A percentile compares a stretch with the other conserved stretches of the same genome.
phyloP scores from a whole-genome alignment of 169 alveolate species.

The Plasmodium cynomolgi region DNA sequence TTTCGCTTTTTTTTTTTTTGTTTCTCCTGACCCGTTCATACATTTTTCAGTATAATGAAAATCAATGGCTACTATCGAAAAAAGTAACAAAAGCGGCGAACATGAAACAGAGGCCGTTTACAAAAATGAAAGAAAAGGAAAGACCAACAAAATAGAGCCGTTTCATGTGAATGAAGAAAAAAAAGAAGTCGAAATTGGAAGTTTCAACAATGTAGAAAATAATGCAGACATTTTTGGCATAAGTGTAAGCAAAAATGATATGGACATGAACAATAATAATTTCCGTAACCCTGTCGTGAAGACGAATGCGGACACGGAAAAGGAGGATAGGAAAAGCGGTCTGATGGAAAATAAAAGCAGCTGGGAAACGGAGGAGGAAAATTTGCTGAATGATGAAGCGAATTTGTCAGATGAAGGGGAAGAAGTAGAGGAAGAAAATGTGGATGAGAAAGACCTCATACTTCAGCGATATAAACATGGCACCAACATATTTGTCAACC shows the following conservation, averaged over 20 bases:
- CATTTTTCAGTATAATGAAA: slow-evolving; percentile 26
- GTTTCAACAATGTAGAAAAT: slow-evolving; percentile 28
- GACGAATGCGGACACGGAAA: slow-evolving; percentile 7
- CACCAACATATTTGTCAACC: slow-evolving; percentile 33
- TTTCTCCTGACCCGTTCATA: background rate
- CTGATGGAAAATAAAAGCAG: slow-evolving; percentile 30
- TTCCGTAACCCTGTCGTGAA: background rate
- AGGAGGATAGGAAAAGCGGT: slow-evolving; percentile 11
- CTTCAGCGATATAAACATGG: slow-evolving; percentile 72
- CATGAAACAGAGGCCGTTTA: slow-evolving; percentile 17
- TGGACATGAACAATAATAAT: background rate
- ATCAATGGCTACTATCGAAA: slow-evolving; percentile 71
- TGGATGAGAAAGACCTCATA: slow-evolving; percentile 50
- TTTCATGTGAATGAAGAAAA: background rate
- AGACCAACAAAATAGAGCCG: background rate
- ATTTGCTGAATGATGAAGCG: slow-evolving; percentile 37
- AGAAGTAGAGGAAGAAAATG: slow-evolving; percentile 71
- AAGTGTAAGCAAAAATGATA: slow-evolving; percentile 13
- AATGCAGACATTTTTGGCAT: slow-evolving; percentile 6
- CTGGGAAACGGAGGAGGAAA: slow-evolving; percentile 52
- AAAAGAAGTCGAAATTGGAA: slow-evolving; percentile 19
- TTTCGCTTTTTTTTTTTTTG: slow-evolving; percentile 29
- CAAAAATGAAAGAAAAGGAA: slow-evolving; percentile 21
- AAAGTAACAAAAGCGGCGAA: slow-evolving; percentile 27
- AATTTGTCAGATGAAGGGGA: slow-evolving; percentile 48